Conservation (phyloP, 1,284 basidiomycete genomes). For the Quambalaria eucalypti region DNA sequence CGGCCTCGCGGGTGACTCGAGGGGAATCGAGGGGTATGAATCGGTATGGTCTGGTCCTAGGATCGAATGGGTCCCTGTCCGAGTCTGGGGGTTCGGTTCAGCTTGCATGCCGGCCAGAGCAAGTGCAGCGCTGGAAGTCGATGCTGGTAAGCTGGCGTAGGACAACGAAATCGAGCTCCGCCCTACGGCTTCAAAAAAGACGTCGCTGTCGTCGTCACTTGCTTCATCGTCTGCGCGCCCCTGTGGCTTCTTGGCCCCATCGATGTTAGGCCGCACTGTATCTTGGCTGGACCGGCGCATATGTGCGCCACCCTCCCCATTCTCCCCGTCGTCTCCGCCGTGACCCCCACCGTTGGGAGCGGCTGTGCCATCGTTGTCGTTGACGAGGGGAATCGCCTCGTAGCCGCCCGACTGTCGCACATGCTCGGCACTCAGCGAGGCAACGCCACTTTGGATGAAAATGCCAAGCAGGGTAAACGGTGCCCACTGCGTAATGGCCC, state of each 20-base stretch:
- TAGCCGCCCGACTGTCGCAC: neutral
- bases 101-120: no score
- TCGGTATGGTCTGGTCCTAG: no score
- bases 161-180: no score
- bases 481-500: constrained; percentile 44
- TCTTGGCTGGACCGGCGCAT: neutral
- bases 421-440: no score
- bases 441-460: neutral
- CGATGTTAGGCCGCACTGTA: no score
- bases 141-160: no score
- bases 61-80: no score
- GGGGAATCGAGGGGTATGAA: neutral
- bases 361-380: neutral
- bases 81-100: no score
- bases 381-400: neutral
- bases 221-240: neutral
- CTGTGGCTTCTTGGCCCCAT: no score
- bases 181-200: neutral
- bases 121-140: no score
- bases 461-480: constrained; percentile 37
- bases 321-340: neutral
- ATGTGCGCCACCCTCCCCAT: neutral
- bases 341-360: neutral
- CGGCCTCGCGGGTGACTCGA: no score
- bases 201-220: neutral